Evolutionary conservation across 2,329 filamentous ascomycete genomes (phyloP).

Genomic region (Verticillium alfalfae): DNA sequence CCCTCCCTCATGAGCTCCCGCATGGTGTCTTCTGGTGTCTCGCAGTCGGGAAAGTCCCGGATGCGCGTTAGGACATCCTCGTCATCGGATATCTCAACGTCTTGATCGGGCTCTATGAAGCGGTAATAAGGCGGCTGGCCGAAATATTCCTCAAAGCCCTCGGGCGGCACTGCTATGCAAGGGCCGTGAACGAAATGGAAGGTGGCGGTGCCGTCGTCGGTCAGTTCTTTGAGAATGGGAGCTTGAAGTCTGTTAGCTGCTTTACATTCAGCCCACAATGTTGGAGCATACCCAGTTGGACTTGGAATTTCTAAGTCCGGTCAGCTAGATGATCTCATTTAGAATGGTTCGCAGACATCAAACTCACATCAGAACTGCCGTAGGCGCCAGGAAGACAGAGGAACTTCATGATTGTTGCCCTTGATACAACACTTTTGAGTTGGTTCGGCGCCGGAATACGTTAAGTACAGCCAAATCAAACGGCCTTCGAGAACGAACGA

Average conservation of each 20-base stretch:
- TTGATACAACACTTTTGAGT: not conserved
- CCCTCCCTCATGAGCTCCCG: slow-evolving; percentile 39
- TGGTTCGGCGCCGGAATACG: not conserved
- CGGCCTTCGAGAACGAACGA: not conserved
- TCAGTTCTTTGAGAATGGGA: slow-evolving; percentile 42
- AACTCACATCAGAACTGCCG: slow-evolving; percentile 47
- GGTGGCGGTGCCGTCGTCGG: slow-evolving; percentile 35
- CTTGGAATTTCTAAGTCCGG: slow-evolving; percentile 44
- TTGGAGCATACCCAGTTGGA: slow-evolving; percentile 38
- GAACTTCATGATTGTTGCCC: slow-evolving; percentile 41
- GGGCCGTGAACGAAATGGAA: slow-evolving; percentile 49
- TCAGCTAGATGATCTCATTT: slow-evolving; percentile 7
- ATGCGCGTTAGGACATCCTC: slow-evolving; percentile 45
- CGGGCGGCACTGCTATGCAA: slow-evolving; percentile 41
- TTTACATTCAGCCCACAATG: not conserved
- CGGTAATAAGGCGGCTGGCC: slow-evolving; percentile 49
- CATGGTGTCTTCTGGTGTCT: slow-evolving; percentile 51
- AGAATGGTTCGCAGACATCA: slow-evolving; percentile 4
- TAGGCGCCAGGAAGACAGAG: slow-evolving; percentile 54
- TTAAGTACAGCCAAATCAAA: not conserved
- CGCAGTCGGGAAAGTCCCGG: slow-evolving; percentile 46
- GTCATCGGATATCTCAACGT: slow-evolving; percentile 32
- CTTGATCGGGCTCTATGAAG: slow-evolving; percentile 46
- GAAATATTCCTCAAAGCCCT: slow-evolving; percentile 53
- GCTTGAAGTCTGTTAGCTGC: slow-evolving; percentile 25